Base-by-base conservation (phyloP, 768 basidiomycete species). In the Vararia minispora region DNA sequence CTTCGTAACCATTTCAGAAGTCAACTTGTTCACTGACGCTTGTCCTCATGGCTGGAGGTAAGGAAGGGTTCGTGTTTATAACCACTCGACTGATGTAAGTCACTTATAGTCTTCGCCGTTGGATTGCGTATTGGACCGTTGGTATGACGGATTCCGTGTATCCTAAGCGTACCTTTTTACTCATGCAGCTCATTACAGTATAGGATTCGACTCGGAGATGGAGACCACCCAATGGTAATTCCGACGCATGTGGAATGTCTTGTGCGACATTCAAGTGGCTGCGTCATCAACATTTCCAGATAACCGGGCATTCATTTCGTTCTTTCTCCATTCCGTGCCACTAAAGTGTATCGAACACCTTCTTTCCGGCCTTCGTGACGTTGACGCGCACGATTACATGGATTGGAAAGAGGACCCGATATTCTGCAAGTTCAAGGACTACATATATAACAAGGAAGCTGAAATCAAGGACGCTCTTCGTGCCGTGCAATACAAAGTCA, bases 121-220 rank as follows among this genome's bases (percentile, higher is more conserved):
- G 50, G 50, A 41, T 52, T 26, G 48, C 48, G 5, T 52, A 42
- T 32, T 52, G 50, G 50, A 42, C 47, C 9, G 30, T 36, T 17
- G 48, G 50, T 51, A 18, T 25, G 41, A 26, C n/a, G 11, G 21
- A n/a, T 4, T 40, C 16, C 4, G 8, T 17, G 7, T 31, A 28
- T n/a, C 13, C 20, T 11, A 6, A 11, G 3, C 6, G 2, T 18
- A 14, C 6, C 18, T 21, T 14, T 22, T 35, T 8, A 11, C 24
- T 3, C 28, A 8, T 10, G 8, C 21, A 27, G 16, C 12, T 7
- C 26, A 51, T n/a, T n/a, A n/a, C n/a, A n/a, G n/a, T n/a, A n/a
- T n/a, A n/a, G 50, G 50, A 7, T 44, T 44, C 33, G 42, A 43
- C n/a, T n/a, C n/a, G n/a, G n/a, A n/a, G n/a, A n/a, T n/a, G 21